These are phyloP conservation scores for Phytophthora pinifolia DNA, from an alignment of 352 stramenopile genomes.

Conservation along the genomic window DNA sequence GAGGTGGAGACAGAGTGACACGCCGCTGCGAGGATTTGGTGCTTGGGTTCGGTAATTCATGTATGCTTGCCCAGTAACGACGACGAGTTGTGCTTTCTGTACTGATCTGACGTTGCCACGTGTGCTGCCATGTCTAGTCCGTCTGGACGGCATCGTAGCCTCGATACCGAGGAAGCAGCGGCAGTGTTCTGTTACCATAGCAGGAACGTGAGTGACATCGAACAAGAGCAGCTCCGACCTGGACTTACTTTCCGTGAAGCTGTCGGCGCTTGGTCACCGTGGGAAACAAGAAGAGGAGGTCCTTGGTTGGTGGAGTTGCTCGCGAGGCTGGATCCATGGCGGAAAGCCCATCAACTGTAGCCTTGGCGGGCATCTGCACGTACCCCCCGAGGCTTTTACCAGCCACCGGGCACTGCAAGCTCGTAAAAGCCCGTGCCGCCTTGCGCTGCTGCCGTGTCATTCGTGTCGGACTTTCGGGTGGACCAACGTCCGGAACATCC, in stretches of 20 bases:
- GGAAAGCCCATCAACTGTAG: neutral
- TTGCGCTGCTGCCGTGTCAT: conserved; percentile 37
- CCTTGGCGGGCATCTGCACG: conserved; percentile 10
- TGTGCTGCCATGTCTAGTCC: conserved; percentile 4
- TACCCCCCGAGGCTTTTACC: conserved; percentile 28
- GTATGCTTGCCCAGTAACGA: conserved; percentile 26
- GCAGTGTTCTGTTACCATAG: conserved; percentile 25
- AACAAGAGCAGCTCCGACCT: conserved; percentile 1
- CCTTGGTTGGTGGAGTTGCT: conserved; percentile 1
- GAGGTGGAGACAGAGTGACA: conserved; percentile 21
- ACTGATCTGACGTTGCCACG: neutral
- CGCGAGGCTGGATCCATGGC: neutral
- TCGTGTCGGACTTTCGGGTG: conserved; percentile 9
- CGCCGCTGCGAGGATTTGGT: conserved; percentile 21
- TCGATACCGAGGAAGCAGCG: conserved; percentile 32
- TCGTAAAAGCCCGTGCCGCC: conserved; percentile 34
- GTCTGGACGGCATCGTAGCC: conserved; percentile 23
- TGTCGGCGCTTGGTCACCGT: conserved; percentile 43
- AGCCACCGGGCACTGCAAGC: conserved; percentile 32
- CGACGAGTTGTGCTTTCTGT: conserved; percentile 6
- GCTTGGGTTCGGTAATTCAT: conserved; percentile 32
- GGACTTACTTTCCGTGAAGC: conserved; percentile 44
- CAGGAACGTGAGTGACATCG: conserved; percentile 5
- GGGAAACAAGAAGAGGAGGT: conserved; percentile 40
- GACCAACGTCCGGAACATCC: conserved; percentile 15